These are phyloP conservation scores for Tulasnella sp. DNA, from an alignment of 768 basidiomycete species.

Conservation along the genomic window DNA sequence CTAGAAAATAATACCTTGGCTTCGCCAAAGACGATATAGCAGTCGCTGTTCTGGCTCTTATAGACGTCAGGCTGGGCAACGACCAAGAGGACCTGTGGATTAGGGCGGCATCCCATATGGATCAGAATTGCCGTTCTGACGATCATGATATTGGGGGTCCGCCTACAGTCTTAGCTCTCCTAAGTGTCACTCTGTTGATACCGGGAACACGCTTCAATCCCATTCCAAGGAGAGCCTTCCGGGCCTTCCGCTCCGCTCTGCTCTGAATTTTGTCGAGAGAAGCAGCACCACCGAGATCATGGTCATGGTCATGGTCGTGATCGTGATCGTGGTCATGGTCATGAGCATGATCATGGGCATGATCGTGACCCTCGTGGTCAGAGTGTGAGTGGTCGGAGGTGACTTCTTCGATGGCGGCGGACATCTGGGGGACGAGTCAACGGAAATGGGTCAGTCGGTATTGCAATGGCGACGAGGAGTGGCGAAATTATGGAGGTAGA, in stretches of 20 bases:
- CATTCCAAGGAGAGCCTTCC: slow-evolving; percentile 88
- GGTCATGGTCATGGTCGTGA: slow-evolving; percentile 54
- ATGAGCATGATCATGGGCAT: slow-evolving; percentile 64
- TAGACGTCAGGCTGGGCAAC: slow-evolving; percentile 94
- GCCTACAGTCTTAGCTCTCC: slow-evolving; percentile 91
- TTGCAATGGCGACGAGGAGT: slow-evolving; percentile 9
- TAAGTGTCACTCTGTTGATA: slow-evolving; percentile 93
- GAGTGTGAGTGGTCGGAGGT: slow-evolving; percentile 67
- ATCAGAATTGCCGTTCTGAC: not conserved
- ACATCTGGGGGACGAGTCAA: slow-evolving; percentile 29
- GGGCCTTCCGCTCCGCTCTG: slow-evolving; percentile 90
- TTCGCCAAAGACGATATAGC: slow-evolving; percentile 99
- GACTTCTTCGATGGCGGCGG: slow-evolving; percentile 80
- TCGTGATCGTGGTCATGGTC: slow-evolving; percentile 62
- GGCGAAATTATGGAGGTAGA: not conserved
- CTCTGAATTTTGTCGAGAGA: slow-evolving; percentile 93
- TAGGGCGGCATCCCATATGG: not conserved
- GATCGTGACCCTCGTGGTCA: slow-evolving; percentile 50
- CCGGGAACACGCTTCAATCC: slow-evolving; percentile 91
- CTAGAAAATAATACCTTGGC: slow-evolving; percentile 63
- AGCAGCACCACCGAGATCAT: slow-evolving; percentile 81
- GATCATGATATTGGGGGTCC: not conserved
- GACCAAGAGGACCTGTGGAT: slow-evolving; percentile 78
- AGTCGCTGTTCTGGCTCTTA: slow-evolving; percentile 96
- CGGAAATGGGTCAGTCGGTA: slow-evolving; percentile 1